Evolutionary conservation across 345 rosid species (phyloP).

Genomic region (Hypericum perforatum): DNA sequence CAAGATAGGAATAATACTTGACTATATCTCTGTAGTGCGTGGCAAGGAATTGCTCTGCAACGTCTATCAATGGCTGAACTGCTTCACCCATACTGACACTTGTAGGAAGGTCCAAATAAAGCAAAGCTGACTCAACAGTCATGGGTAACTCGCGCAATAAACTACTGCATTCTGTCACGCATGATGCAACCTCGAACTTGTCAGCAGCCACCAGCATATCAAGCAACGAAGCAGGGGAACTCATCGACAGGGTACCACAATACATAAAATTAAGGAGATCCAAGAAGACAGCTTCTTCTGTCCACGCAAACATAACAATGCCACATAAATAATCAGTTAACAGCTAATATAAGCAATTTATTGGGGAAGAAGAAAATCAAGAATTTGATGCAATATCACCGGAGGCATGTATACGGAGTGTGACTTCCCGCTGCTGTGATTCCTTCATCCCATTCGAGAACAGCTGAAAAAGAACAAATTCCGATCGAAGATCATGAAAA

Average conservation of each 20-base stretch:
- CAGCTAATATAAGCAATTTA: neutral
- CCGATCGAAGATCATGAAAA: neutral
- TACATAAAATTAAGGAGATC: constrained; percentile 78
- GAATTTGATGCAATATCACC: constrained; percentile 29
- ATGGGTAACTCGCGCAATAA: constrained; percentile 51
- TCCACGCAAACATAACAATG: constrained; percentile 11
- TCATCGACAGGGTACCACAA: constrained; percentile 35
- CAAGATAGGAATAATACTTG: constrained; percentile 29
- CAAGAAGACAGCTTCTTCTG: constrained; percentile 78
- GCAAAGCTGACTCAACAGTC: constrained; percentile 68
- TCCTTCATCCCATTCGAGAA: constrained; percentile 80
- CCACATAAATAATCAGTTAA: no score
- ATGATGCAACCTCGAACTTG: constrained; percentile 77
- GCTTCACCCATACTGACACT: constrained; percentile 56
- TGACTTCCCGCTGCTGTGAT: constrained; percentile 54
- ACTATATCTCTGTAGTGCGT: constrained; percentile 44
- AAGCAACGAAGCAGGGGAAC: constrained; percentile 40
- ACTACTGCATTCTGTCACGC: constrained; percentile 69
- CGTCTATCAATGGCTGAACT: constrained; percentile 62
- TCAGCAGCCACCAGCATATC: constrained; percentile 72
- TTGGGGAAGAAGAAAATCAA: neutral
- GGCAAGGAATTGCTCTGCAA: constrained; percentile 61
- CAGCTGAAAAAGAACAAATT: constrained; percentile 26
- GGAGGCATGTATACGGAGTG: constrained; percentile 57
- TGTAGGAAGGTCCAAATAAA: constrained; percentile 64